phyloP scores from a whole-genome alignment of 441 rosid species.

The Bocquillonia castaneifolia region DNA sequence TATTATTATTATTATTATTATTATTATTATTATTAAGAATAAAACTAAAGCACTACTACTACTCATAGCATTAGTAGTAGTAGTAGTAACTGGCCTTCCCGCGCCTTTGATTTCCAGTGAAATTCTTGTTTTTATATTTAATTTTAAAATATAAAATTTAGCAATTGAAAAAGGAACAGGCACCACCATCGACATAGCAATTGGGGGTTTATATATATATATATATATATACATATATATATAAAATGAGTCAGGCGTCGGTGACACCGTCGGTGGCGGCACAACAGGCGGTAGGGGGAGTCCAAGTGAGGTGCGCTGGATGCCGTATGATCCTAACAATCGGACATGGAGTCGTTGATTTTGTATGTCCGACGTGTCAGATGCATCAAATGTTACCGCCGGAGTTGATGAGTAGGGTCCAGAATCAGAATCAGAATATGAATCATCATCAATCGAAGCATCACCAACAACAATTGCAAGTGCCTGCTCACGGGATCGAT shows the following conservation, averaged over 20 bases:
- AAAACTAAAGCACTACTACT: no score
- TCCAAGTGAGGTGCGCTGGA: conserved; percentile 94
- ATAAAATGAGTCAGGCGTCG: conserved; percentile 53
- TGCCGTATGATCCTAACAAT: conserved; percentile 80
- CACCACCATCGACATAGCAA: no score
- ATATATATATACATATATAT: no score
- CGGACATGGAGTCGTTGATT: conserved; percentile 61
- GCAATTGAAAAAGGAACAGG: no score
- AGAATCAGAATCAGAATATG: conserved; percentile 24
- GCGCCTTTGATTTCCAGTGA: no score
- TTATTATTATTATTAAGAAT: no score
- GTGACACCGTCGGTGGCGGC: conserved; percentile 39
- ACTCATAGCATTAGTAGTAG: no score
- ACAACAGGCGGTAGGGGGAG: conserved; percentile 41
- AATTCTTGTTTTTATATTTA: no score
- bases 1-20: no score
- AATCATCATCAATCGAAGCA: conserved; percentile 20
- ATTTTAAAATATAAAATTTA: no score
- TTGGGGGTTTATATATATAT: no score
- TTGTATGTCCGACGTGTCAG: conserved; percentile 78
- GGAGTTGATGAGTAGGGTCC: conserved; percentile 59
- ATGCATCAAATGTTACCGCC: conserved; percentile 97
- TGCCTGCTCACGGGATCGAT: conserved; percentile 95
- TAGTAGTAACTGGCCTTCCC: no score
- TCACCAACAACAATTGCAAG: conserved; percentile 21